Percentiles rank a stretch among this genome's conserved stretches.
These are phyloP conservation scores for Immersiella caudata DNA, from an alignment of 495 filamentous ascomycete species.

Conservation along the genomic window DNA sequence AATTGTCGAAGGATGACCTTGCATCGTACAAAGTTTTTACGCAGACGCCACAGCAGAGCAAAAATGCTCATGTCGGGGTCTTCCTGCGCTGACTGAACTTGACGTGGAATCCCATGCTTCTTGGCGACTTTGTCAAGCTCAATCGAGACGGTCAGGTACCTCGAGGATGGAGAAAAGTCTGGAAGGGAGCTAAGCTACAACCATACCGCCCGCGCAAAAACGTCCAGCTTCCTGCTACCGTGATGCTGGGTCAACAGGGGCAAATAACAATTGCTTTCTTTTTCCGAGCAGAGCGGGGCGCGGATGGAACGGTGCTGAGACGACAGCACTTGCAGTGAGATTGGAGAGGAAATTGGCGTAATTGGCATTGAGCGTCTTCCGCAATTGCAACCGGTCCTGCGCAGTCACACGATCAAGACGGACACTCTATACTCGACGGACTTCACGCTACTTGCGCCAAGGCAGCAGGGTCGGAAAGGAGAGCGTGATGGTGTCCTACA, in stretches of 20 bases:
- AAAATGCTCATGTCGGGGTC: conserved; percentile 1
- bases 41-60: neutral
- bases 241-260: conserved; percentile 15
- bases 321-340: neutral
- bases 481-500: neutral
- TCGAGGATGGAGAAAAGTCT: neutral
- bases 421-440: conserved; percentile 15
- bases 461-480: conserved; percentile 6
- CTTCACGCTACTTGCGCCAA: neutral
- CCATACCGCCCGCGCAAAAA: neutral
- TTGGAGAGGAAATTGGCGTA: conserved; percentile 1
- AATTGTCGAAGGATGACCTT: conserved; percentile 3
- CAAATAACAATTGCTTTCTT: conserved; percentile 1
- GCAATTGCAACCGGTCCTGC: neutral
- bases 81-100: conserved; percentile 14
- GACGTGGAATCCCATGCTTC: conserved; percentile 4
- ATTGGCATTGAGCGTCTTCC: neutral
- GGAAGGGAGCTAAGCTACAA: neutral
- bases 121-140: conserved; percentile 16
- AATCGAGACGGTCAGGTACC: conserved; percentile 6
- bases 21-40: conserved; percentile 7
- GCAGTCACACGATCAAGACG: conserved; percentile 19
- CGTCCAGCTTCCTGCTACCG: neutral
- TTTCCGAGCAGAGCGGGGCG: neutral
- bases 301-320: neutral